These are phyloP conservation scores for Selaginella moellendorffii DNA, from an alignment of 75 land plant genomes.

Conservation along the genomic window DNA sequence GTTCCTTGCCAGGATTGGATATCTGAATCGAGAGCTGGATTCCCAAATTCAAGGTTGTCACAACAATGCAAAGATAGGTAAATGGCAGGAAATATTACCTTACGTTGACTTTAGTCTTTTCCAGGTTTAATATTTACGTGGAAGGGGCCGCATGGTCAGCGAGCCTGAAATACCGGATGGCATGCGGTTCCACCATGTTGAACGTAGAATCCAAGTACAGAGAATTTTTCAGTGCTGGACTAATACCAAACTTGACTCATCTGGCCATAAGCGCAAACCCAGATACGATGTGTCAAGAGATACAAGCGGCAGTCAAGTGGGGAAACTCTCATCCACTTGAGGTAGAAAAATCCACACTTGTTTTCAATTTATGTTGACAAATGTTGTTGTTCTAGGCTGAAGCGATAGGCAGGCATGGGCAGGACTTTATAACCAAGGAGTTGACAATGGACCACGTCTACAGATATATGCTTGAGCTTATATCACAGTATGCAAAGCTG, in stretches of 20 bases:
- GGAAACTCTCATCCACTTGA: background rate
- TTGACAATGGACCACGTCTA: slow-evolving; percentile 1
- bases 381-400: too few species aligned
- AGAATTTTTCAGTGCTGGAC: background rate
- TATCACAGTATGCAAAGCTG: slow-evolving; percentile 3
- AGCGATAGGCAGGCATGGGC: slow-evolving; percentile 17
- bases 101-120: background rate
- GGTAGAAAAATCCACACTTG: background rate
- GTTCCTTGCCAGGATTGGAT: background rate
- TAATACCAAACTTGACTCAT: background rate
- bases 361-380: background rate
- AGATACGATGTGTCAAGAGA: background rate
- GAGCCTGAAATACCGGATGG: background rate
- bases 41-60: background rate
- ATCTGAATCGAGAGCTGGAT: background rate
- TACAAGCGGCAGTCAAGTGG: background rate
- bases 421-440: background rate
- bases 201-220: background rate
- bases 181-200: slow-evolving; percentile 2
- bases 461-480: background rate
- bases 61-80: background rate
- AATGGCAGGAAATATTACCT: background rate
- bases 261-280: background rate
- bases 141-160: slow-evolving; percentile 7
- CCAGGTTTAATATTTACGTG: slow-evolving; percentile 1